These are phyloP conservation scores for Euclidium syriacum DNA, from an alignment of 345 rosid species.

Conservation along the genomic window DNA sequence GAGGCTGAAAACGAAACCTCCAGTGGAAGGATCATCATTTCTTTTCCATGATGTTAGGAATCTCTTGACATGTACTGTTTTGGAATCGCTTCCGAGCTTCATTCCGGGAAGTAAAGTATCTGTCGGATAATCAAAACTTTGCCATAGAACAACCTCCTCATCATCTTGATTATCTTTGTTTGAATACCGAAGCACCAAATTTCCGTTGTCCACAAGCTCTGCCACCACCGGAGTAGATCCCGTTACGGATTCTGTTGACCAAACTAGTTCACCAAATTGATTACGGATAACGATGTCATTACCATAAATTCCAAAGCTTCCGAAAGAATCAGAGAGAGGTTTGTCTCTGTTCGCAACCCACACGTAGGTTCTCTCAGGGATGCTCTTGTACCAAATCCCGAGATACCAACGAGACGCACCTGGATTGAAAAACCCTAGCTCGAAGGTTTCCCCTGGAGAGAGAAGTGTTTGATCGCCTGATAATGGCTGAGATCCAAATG, in stretches of 20 bases:
- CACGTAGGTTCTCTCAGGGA: constrained; percentile 35
- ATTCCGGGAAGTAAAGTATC: constrained; percentile 57
- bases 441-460: constrained; percentile 45
- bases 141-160: constrained; percentile 59
- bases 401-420: constrained; percentile 43
- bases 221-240: constrained; percentile 28
- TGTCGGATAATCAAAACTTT: constrained; percentile 66
- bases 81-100: constrained; percentile 63
- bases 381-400: constrained; percentile 68
- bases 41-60: constrained; percentile 46
- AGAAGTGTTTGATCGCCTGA: no score
- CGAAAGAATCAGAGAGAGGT: constrained; percentile 43
- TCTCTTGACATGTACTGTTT: constrained; percentile 29
- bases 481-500: no score
- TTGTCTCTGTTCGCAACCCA: constrained; percentile 83
- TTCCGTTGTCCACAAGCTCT: constrained; percentile 53
- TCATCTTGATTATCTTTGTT: not conserved
- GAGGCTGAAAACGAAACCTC: constrained; percentile 40
- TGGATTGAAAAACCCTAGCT: constrained; percentile 53
- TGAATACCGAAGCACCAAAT: constrained; percentile 45
- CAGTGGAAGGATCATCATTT: constrained; percentile 44
- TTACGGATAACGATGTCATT: constrained; percentile 35
- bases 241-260: constrained; percentile 38
- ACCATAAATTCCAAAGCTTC: constrained; percentile 31
- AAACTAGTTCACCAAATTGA: constrained; percentile 12